A percentile compares a stretch with the other conserved stretches of the same genome.
These are phyloP conservation scores for Tolypocladium ophioglossoides DNA, from an alignment of 2,329 filamentous ascomycete species.

Conservation along the genomic window DNA sequence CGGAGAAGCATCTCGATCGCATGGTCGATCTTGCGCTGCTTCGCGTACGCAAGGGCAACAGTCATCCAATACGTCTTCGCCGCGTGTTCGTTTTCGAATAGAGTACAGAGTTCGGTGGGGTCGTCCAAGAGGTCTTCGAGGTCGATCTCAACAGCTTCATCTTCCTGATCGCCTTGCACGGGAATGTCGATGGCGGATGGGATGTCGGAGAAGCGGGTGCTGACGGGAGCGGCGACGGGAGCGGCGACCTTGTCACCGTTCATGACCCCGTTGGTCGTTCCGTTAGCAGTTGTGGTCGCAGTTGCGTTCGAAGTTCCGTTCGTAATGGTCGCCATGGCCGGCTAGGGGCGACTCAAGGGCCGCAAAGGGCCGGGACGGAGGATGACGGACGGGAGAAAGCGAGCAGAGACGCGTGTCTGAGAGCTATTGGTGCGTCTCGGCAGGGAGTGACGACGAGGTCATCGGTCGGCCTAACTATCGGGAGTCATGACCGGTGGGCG, in stretches of 20 bases:
- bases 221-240: conserved; percentile 24
- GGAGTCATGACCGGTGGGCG: conserved; percentile 12
- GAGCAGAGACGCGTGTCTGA: conserved; percentile 16
- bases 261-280: conserved; percentile 26
- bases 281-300: conserved; percentile 27
- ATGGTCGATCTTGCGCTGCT: conserved; percentile 87
- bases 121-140: conserved; percentile 87
- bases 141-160: conserved; percentile 82
- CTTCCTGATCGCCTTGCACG: conserved; percentile 52
- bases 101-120: conserved; percentile 84
- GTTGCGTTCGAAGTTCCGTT: conserved; percentile 33
- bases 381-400: neutral
- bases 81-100: conserved; percentile 89
- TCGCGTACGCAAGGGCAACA: conserved; percentile 93
- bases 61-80: conserved; percentile 95
- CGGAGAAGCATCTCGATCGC: conserved; percentile 64
- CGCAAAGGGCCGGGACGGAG: neutral
- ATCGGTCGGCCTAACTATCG: conserved; percentile 14
- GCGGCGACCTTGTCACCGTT: conserved; percentile 28
- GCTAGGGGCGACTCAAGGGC: neutral
- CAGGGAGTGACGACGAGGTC: conserved; percentile 15
- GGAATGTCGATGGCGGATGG: conserved; percentile 56
- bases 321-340: conserved; percentile 30
- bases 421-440: conserved; percentile 20
- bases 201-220: conserved; percentile 54